Evolutionary conservation across 129 eudicot genomes (phyloP).

Genomic region (Gnaphalium uliginosum): DNA sequence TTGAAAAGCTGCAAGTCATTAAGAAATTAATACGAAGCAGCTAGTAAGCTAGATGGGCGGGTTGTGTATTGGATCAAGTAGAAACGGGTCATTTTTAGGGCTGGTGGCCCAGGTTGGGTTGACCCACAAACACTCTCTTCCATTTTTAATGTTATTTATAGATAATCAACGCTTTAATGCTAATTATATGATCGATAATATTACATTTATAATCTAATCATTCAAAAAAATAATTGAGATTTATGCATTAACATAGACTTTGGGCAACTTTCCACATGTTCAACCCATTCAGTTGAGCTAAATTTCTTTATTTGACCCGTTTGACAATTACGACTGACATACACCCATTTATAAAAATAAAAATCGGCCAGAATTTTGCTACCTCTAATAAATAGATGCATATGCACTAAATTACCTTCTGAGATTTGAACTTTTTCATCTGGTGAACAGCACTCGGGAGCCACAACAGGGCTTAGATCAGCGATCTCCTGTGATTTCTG

Average conservation of each 20-base stretch:
- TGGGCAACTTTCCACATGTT: neutral
- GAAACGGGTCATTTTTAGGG: neutral
- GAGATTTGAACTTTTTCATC: conserved; percentile 25
- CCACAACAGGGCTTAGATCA: conserved; percentile 20
- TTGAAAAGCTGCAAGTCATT: conserved; percentile 27
- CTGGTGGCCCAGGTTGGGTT: neutral
- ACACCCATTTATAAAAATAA: too few species aligned
- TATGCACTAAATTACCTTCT: conserved; percentile 34
- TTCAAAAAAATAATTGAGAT: neutral
- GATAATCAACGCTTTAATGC: too few species aligned
- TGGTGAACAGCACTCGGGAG: conserved; percentile 20
- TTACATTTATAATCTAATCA: too few species aligned
- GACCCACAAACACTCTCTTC: too few species aligned
- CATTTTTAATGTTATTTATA: too few species aligned
- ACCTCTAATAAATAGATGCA: neutral
- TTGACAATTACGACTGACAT: neutral
- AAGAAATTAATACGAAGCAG: neutral
- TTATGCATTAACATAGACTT: neutral
- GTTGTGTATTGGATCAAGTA: neutral
- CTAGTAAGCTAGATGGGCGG: neutral
- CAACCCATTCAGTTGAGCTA: neutral
- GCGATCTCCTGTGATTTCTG: conserved; percentile 20
- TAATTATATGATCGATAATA: too few species aligned
- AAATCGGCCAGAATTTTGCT: too few species aligned
- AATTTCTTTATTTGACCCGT: neutral